These are phyloP conservation scores for Terfezia claveryi DNA, from an alignment of 495 filamentous ascomycete genomes.

Conservation along the genomic window DNA sequence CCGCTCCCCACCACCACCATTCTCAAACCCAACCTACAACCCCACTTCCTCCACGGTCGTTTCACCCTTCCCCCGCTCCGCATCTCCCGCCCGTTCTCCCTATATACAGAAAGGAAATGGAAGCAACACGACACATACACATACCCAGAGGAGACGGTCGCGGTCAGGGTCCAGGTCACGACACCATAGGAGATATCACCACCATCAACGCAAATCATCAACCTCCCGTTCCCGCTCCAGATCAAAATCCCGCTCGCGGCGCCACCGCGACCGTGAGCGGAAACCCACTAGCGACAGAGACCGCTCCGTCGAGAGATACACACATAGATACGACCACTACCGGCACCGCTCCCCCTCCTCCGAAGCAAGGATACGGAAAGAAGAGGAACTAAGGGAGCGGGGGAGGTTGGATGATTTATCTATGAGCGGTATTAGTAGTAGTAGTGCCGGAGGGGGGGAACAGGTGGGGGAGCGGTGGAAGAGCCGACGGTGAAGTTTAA, in stretches of 20 bases:
- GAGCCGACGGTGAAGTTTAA: constrained; percentile 24
- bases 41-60: neutral
- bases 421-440: neutral
- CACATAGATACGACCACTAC: neutral
- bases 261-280: neutral
- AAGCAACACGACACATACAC: no score
- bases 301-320: neutral
- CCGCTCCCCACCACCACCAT: neutral
- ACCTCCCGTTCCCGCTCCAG: constrained; percentile 13
- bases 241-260: constrained; percentile 5
- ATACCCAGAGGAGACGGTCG: neutral
- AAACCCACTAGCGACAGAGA: neutral
- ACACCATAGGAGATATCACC: neutral
- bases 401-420: constrained; percentile 4
- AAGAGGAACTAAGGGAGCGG: constrained; percentile 10
- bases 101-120: no score
- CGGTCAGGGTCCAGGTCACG: neutral
- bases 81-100: neutral
- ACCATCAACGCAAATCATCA: constrained; percentile 4
- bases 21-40: neutral
- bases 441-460: no score
- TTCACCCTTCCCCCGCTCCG: constrained; percentile 1
- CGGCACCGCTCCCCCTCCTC: constrained; percentile 1
- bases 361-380: constrained; percentile 10
- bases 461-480: constrained; percentile 3